Base-by-base conservation (phyloP, 148 eudicot species). In the Silene conica region DNA sequence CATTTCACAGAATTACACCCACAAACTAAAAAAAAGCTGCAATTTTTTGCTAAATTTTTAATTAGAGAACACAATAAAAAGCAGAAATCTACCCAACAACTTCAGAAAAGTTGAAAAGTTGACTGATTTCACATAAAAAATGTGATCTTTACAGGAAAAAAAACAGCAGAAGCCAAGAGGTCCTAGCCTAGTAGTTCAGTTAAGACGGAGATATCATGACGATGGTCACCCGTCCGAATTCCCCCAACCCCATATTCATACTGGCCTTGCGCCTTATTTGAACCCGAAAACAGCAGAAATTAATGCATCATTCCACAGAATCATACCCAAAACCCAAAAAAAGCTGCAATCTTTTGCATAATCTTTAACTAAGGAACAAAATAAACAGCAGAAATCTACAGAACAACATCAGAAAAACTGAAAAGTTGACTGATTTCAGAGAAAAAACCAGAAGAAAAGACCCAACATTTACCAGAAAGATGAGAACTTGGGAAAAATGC, bases 381-480 rank as follows among this genome's bases (percentile, higher is more conserved):
- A 59, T 22, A 20, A 9, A 59, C 21, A 23, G 63, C 63, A 59
- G 8, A 19, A 59, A 59, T 59, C 13, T 20, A 11, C 63, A 58
- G 22, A 59, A 59, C 19, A 20, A 21, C 12, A 59, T 59, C 63
- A 20, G 11, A 22, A 22, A 8, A 59, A 21, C 4, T 21, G 11
- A 20, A 59, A 59, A 59, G 13, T 11, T 57, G 9, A n/a, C 60
- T 57, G 15, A 12, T 23, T 62, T 62, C 28, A 59, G 13, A 63
- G 6, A 57, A 4, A 4, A 18, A 70, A 41, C 20, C 14, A 38
- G 18, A 18, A 59, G 9, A 34, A 45, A 31, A 63, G 65, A n/a
- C 0, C 3, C 25, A 64, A 22, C 34, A 64, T n/a, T 52, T 31
- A 74, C 70, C 68, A 25, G 43, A 73, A 73, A 34, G 63, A 20